A percentile compares a stretch with the other conserved stretches of the same genome.
Evolutionary conservation across 2,329 filamentous ascomycete species (phyloP).

Genomic region (Simplicillium sp.): DNA sequence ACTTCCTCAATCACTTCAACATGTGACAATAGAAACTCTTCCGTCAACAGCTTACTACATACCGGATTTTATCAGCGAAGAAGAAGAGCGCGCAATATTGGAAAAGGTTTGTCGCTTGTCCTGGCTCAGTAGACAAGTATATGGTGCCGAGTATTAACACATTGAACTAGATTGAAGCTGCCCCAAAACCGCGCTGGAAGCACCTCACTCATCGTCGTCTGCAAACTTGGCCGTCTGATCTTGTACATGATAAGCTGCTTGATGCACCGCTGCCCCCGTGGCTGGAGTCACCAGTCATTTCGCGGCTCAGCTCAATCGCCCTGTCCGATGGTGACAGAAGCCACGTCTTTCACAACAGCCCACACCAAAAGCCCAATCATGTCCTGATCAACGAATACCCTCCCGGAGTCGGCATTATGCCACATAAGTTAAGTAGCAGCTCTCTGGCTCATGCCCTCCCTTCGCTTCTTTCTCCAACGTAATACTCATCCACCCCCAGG

Average conservation of each 20-base stretch:
- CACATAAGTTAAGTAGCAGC: constrained; percentile 57
- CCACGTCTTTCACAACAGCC: constrained; percentile 52
- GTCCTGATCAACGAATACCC: constrained; percentile 89
- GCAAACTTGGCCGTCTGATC: constrained; percentile 80
- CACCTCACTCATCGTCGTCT: constrained; percentile 80
- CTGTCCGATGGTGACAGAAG: constrained; percentile 16
- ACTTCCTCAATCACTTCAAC: constrained; percentile 40
- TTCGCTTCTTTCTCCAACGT: no score
- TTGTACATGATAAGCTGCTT: constrained; percentile 70
- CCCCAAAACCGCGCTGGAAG: constrained; percentile 74
- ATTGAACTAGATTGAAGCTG: constrained; percentile 41
- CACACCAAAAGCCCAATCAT: constrained; percentile 75
- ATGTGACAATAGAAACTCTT: constrained; percentile 41
- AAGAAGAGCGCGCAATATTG: constrained; percentile 64
- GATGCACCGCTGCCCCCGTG: constrained; percentile 65
- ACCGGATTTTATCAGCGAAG: constrained; percentile 67
- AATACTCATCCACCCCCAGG: constrained; percentile 34
- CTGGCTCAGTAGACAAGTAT: no score
- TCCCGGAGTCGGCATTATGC: constrained; percentile 88
- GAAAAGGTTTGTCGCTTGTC: constrained; percentile 46
- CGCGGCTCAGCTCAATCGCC: constrained; percentile 45
- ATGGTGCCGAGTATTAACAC: background rate
- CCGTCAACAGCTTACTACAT: constrained; percentile 73
- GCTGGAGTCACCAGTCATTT: constrained; percentile 61
- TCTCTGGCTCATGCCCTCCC: background rate